Evolutionary conservation across 2,329 filamentous ascomycete genomes (phyloP), one percentile per base, ranked within the genome.

Genomic region (Pseudogymnoascus sp.): DNA sequence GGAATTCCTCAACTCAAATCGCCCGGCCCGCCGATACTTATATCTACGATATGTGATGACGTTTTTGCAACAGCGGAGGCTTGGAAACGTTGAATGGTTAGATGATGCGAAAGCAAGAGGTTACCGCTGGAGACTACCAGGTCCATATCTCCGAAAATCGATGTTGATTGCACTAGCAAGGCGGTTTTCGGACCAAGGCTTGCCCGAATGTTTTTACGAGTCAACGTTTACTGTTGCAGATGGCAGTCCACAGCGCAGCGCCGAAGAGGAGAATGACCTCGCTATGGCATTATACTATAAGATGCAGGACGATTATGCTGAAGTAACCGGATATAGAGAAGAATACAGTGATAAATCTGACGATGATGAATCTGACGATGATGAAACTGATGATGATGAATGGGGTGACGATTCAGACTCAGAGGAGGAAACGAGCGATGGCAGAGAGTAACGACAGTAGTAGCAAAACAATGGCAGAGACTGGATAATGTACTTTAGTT

Each of bases 211-310:
- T 28, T 65, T 65, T 14, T 63, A 63, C 28, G 56, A 63, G 4
- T 62, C 62, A 21, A 65, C 64, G 56, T 65, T 65, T 64, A 60
- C 37, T 8, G 60, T 36, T 62, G 59, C 59, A 12, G 64, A 65
- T 21, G 59, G 62, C 34, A 62, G 31, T 46, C 64, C 62, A 12
- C 56, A 65, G 18, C 61, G 63, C 38, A 63, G 63, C 56, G 38
- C 61, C 37, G 61, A 65, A 63, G 63, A 63, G 6, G 63, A 65
- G 38, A 61, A 63, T 7, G 63, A 65, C 23, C 63, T 65, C n/a
- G 63, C 56, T 40, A 63, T 65, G 61, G 62, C 12, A 40, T 34
- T 65, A 25, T 56, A 63, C 60, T 28, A 63, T 42, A 65, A 65
- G 40, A 40, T 61, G 61, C 43, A 63, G 28, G 53, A 61, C 23